These are phyloP conservation scores for Oidiodendron maius DNA, from an alignment of 495 filamentous ascomycete species.

Conservation along the genomic window DNA sequence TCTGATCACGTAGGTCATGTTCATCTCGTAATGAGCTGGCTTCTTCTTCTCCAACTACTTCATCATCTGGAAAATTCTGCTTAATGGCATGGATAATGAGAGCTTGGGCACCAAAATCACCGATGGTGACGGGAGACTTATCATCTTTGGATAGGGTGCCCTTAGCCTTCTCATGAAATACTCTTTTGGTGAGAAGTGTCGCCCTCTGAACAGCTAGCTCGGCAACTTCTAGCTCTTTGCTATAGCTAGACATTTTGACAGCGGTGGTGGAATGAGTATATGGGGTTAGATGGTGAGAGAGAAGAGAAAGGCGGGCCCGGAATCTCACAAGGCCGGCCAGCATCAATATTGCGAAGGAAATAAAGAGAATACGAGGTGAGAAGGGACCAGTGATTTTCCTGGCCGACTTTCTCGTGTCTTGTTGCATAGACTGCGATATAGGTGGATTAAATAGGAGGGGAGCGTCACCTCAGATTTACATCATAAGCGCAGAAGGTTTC, in stretches of 20 bases:
- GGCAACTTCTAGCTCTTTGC: conserved; percentile 77
- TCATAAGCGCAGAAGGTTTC: no score
- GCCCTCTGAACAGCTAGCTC: conserved; percentile 91
- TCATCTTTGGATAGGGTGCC: conserved; percentile 92
- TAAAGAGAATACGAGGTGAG: conserved; percentile 10
- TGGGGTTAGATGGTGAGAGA: conserved; percentile 16
- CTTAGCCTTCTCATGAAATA: conserved; percentile 89
- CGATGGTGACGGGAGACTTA: conserved; percentile 92
- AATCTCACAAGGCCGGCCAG: conserved; percentile 21
- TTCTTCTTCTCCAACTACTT: conserved; percentile 95
- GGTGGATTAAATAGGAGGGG: no score
- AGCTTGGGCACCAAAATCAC: conserved; percentile 96
- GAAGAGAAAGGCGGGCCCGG: conserved; percentile 15
- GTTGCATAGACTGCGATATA: no score
- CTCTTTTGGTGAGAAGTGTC: conserved; percentile 78
- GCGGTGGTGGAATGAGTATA: conserved; percentile 10
- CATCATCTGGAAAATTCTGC: conserved; percentile 82
- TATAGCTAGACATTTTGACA: conserved; percentile 48
- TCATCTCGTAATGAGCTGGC: conserved; percentile 69
- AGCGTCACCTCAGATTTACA: background rate
- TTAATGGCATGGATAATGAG: conserved; percentile 87
- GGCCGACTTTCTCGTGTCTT: background rate
- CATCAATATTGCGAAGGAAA: conserved; percentile 14
- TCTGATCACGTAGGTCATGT: conserved; percentile 55
- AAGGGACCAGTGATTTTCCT: background rate